Evolutionary conservation across 306 rosid genomes (phyloP), one percentile per base, ranked within the genome.

Genomic region (Senna tora): DNA sequence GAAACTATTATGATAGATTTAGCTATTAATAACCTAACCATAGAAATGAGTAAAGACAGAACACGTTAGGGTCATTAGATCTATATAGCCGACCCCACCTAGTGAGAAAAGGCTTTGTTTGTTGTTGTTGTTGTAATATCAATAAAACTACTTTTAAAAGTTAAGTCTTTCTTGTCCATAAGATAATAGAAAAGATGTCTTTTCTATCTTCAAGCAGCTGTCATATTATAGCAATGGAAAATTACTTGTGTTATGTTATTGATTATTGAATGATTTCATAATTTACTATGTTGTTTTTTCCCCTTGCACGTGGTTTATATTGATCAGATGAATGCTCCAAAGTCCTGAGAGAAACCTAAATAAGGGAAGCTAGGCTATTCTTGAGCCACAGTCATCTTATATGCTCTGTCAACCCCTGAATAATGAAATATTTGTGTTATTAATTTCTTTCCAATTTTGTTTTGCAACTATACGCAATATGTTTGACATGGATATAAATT

Each of bases 401-500:
- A 9, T 53, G 65, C 20, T 52, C 15, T 25, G 38, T 25, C 56
- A 38, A 17, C 53, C 55, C 28, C 57, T 16, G 15, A 45, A 32
- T 16, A 12, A 20, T 43, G 46, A 32, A 32, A 66, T 25, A 66
- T 32, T 13, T 59, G 11, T 10, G 30, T 1, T 38, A 34, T 14
- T 22, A 42, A 17, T 19, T 41, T 59, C 1, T 67, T 28, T 17
- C 16, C 11, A 17, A 25, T 25, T 25, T 14, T 11, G 46, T 47
- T 15, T n/a, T 33, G 76, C 30, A 45, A 9, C 16, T 30, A 19
- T 21, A 39, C 57, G 68, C 22, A 8, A 6, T 9, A n/a, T 16
- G 62, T 45, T 62, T 64, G 58, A 6, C 12, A 20, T 25, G 30
- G 38, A 66, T 50, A 43, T 36, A 17, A 54, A 14, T 62, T 77